A percentile compares a stretch with the other conserved stretches of the same genome.
phyloP scores from a whole-genome alignment of 805 yeast genomes.

The Wickerhamiella azymoides region DNA sequence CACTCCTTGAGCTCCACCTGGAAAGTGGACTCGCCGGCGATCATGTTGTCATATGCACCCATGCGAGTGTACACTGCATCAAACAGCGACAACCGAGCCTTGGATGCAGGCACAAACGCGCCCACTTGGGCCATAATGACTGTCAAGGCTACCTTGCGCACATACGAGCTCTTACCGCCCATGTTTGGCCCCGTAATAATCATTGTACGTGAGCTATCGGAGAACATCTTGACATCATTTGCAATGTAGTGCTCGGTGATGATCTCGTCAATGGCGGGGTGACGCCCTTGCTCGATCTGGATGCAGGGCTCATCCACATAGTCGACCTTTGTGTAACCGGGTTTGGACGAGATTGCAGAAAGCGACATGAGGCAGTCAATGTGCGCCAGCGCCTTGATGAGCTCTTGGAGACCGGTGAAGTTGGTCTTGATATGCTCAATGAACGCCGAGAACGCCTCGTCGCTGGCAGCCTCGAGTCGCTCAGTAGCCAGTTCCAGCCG shows the following conservation, averaged over 20 bases:
- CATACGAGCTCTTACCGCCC: conserved; percentile 78
- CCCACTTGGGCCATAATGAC: conserved; percentile 70
- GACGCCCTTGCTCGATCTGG: conserved; percentile 42
- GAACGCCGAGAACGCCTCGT: conserved; percentile 33
- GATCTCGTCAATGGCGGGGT: conserved; percentile 50
- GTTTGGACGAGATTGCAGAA: conserved; percentile 41
- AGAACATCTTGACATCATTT: conserved; percentile 43
- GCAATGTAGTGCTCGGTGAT: conserved; percentile 39
- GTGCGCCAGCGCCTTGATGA: conserved; percentile 36
- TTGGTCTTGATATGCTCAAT: conserved; percentile 26
- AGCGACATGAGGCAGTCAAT: conserved; percentile 59
- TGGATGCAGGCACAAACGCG: conserved; percentile 53
- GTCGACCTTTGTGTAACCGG: conserved; percentile 37
- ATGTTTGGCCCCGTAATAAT: conserved; percentile 77
- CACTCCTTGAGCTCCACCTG: conserved; percentile 65
- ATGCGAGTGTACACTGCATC: conserved; percentile 43
- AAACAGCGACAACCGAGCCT: conserved; percentile 50
- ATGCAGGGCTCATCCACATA: conserved; percentile 35
- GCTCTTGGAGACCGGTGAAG: conserved; percentile 27
- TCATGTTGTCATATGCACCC: conserved; percentile 72
- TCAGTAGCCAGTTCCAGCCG: conserved; percentile 49
- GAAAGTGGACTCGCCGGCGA: conserved; percentile 70
- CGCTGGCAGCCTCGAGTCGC: conserved; percentile 32
- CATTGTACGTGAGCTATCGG: conserved; percentile 36
- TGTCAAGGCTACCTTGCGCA: conserved; percentile 58